Conservation (phyloP, 345 rosid species). For the Carallia brachiata region DNA sequence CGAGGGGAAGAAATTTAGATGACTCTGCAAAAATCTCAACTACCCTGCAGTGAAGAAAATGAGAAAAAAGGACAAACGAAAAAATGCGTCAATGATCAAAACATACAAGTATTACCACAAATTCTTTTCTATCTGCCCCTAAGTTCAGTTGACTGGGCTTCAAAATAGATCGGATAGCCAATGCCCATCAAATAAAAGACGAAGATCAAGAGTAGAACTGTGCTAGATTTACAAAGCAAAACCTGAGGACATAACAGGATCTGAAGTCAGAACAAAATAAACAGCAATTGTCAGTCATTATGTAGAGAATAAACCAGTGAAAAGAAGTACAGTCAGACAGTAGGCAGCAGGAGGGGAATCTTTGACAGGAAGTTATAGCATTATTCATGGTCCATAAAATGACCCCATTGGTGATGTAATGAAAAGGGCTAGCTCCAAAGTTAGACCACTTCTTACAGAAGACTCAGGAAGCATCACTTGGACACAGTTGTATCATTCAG, state of each 20-base stretch:
- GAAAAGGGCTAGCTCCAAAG: neutral
- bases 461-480: neutral
- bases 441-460: neutral
- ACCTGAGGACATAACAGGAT: neutral
- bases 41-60: conserved; percentile 45
- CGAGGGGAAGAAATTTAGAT: conserved; percentile 56
- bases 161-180: conserved; percentile 47
- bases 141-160: conserved; percentile 25
- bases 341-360: neutral
- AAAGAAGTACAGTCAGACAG: neutral
- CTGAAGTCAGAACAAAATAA: neutral
- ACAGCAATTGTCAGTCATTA: neutral
- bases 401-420: neutral
- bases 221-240: neutral
- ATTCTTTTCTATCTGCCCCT: conserved; percentile 51
- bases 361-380: neutral
- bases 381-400: neutral
- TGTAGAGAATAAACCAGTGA: neutral
- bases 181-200: conserved; percentile 64
- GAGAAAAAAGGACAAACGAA: conserved; percentile 1
- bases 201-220: conserved; percentile 60
- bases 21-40: conserved; percentile 65
- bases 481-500: neutral
- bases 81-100: neutral
- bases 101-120: conserved; percentile 39